Base-by-base conservation (phyloP, 2,329 filamentous ascomycete species). In the Alternaria ethzedia region DNA sequence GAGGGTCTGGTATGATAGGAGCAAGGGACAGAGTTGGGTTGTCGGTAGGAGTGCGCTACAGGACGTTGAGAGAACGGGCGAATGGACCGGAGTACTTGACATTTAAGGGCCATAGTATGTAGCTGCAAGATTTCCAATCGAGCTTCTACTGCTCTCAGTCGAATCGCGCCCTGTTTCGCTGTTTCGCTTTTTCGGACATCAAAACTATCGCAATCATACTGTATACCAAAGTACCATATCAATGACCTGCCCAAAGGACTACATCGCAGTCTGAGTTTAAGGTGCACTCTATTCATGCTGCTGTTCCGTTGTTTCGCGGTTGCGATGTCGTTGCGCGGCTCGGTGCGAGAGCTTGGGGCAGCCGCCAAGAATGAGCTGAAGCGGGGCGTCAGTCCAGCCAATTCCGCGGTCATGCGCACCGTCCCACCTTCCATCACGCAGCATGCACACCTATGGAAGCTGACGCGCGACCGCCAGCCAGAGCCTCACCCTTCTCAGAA, bases 1-100 rank as follows among this genome's bases (percentile, higher is more conserved):
- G 32, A 61, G 47, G 25, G 41, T 23, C 13, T 71, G 69, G 66
- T 64, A 25, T 41, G 67, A 68, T 21, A 45, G 43, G 7, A 45
- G 0, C 1, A 20, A 45, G 43, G 43, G 11, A 7, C 17, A 45
- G 43, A 21, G 2, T 7, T 45, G 43, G 43, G 43, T 45, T 45
- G 17, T 1, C 10, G 2, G 43, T 13, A 21, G 0, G 20, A 21
- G 12, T 45, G 43, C 17, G 17, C n/a, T 45, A 2, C 17, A 21
- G 43, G 43, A 45, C 0, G 20, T 45, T 45, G 43, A 45, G 2
- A 13, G 4, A 20, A 21, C n/a, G 6, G 43, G 43, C 0, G 43
- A 21, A 0, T 45, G 43, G 43, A 21, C 43, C 17, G 1, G 17
- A 1, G 1, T 45, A 2, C 43, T 45, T 45, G 17, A 6, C 17